phyloP scores from a whole-genome alignment of 78 protist species.

The Pigoraptor vietnamica region DNA sequence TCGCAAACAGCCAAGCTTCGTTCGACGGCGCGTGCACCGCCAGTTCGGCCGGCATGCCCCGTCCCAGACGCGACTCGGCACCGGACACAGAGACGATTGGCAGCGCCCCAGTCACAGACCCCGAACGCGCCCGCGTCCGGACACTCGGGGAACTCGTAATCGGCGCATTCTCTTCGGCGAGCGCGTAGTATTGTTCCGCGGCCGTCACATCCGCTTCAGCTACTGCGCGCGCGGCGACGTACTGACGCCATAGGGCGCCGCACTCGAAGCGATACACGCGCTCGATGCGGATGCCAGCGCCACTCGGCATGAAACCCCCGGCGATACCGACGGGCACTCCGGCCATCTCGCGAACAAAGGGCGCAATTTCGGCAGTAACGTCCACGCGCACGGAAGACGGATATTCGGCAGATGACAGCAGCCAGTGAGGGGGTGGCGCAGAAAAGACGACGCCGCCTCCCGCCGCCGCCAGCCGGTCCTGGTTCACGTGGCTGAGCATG shows the following conservation, averaged over 20 bases:
- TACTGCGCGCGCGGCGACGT: not conserved
- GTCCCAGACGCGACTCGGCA: not conserved
- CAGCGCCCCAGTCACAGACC: not conserved
- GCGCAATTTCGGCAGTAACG: not conserved
- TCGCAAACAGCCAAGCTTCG: not conserved
- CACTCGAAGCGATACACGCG: not conserved
- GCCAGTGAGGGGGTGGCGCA: not conserved
- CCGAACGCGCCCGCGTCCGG: not conserved
- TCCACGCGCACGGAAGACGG: not conserved
- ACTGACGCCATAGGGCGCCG: not conserved
- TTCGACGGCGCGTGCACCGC: not conserved
- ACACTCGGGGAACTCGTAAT: no score
- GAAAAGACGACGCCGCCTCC: not conserved
- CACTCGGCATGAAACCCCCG: not conserved
- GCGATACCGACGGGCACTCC: not conserved
- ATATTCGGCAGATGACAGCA: not conserved
- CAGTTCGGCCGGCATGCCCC: not conserved
- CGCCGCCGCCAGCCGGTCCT: not conserved
- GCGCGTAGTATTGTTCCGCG: not conserved
- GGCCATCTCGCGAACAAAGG: not conserved
- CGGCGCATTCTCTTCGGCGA: not conserved
- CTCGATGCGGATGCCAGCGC: not conserved
- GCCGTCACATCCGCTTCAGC: not conserved
- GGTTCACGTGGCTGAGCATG: not conserved
- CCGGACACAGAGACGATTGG: not conserved